A percentile compares a stretch with the other conserved stretches of the same genome.
Conservation (phyloP, 208 protist genomes). For the Leishmania major region DNA sequence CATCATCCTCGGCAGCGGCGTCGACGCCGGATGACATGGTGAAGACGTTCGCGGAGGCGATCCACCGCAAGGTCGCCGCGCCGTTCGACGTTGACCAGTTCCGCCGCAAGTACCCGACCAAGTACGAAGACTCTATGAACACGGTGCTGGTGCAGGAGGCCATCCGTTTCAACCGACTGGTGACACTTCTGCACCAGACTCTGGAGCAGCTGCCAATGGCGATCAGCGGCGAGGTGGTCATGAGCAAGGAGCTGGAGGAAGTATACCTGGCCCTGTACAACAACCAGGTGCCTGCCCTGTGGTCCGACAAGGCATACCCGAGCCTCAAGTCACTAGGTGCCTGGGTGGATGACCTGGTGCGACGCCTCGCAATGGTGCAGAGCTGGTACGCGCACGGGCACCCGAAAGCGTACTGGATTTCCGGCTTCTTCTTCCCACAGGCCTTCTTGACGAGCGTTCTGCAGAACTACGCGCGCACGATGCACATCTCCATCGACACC, state of each 20-base stretch:
- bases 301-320: conserved; percentile 93
- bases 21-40: conserved; percentile 86
- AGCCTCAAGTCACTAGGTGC: conserved; percentile 94
- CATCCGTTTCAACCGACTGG: conserved; percentile 96
- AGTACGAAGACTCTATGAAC: conserved; percentile 98
- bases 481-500: conserved; percentile 95
- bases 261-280: conserved; percentile 94
- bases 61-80: conserved; percentile 72
- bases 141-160: conserved; percentile 98
- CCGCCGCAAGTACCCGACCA: conserved; percentile 90
- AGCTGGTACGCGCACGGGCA: conserved; percentile 95
- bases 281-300: conserved; percentile 95
- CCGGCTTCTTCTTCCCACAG: conserved; percentile 98
- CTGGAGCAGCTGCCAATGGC: conserved; percentile 90
- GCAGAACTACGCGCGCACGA: conserved; percentile 95
- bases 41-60: conserved; percentile 72
- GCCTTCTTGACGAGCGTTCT: conserved; percentile 94
- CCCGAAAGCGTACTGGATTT: conserved; percentile 95
- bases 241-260: conserved; percentile 96
- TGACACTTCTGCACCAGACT: conserved; percentile 78
- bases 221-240: conserved; percentile 98
- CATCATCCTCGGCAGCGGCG: conserved; percentile 15
- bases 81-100: conserved; percentile 91
- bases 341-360: conserved; percentile 95
- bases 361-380: conserved; percentile 93